Evolutionary conservation across 148 eudicot species (phyloP).

Genomic region (Cornus suecica): DNA sequence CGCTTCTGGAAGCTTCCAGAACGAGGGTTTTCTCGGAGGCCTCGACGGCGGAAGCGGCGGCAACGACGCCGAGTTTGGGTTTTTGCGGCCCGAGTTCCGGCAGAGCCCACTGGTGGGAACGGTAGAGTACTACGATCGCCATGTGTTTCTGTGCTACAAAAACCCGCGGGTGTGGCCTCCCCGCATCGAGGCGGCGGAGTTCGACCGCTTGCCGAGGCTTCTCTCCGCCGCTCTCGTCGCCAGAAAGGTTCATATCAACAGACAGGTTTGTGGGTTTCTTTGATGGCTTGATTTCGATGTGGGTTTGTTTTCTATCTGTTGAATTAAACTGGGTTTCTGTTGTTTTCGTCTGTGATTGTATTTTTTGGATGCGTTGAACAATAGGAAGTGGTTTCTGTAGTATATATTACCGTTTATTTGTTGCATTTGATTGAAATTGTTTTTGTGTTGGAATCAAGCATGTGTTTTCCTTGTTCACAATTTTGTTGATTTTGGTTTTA

Average conservation of each 20-base stretch:
- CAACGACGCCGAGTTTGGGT: slow-evolving; percentile 57
- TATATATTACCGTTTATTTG: not conserved
- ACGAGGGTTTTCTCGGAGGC: slow-evolving; percentile 39
- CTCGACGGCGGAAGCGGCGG: slow-evolving; percentile 19
- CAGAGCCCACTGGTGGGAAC: slow-evolving; percentile 53
- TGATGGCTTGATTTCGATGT: not conserved
- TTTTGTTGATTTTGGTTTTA: not conserved
- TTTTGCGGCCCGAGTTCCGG: slow-evolving; percentile 59
- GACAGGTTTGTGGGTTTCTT: slow-evolving; percentile 42
- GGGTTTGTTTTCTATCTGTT: not conserved
- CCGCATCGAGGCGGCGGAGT: slow-evolving; percentile 95
- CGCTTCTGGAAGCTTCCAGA: slow-evolving; percentile 79
- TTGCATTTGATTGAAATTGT: not conserved
- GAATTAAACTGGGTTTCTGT: slow-evolving; percentile 4
- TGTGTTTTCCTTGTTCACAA: not conserved
- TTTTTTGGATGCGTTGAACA: not conserved
- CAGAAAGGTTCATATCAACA: slow-evolving; percentile 49
- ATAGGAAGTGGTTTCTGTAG: not conserved
- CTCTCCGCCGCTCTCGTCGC: slow-evolving; percentile 76
- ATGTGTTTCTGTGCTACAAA: slow-evolving; percentile 92
- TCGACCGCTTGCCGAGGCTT: slow-evolving; percentile 90
- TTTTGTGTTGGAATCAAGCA: not conserved
- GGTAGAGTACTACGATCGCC: slow-evolving; percentile 68
- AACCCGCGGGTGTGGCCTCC: slow-evolving; percentile 92
- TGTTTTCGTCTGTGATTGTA: not conserved